phyloP scores from a whole-genome alignment of 2,329 filamentous ascomycete genomes.

The Penicillium concentricum region DNA sequence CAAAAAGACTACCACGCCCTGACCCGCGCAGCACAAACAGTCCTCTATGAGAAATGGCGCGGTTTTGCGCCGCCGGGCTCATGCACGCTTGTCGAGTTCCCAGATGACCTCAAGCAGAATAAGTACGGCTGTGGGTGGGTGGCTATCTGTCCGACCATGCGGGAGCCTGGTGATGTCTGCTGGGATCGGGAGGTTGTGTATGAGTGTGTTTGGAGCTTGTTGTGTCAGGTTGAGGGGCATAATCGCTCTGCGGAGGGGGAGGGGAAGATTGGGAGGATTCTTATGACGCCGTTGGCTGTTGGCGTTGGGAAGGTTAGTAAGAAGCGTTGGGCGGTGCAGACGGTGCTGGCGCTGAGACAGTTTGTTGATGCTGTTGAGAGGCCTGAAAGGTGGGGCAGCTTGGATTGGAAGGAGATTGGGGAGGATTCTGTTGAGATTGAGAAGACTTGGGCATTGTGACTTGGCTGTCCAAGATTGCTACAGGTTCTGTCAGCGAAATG shows the following conservation, averaged over 20 bases:
- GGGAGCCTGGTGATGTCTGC: slow-evolving; percentile 42
- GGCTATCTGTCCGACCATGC: slow-evolving; percentile 57
- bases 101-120: slow-evolving; percentile 41
- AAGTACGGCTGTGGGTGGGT: slow-evolving; percentile 46
- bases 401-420: slow-evolving; percentile 40
- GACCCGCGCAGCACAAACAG: slow-evolving; percentile 46
- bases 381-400: slow-evolving; percentile 43
- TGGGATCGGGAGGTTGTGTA: slow-evolving; percentile 57
- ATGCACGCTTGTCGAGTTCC: slow-evolving; percentile 51
- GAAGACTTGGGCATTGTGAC: slow-evolving; percentile 14
- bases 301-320: slow-evolving; percentile 49
- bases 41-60: slow-evolving; percentile 49
- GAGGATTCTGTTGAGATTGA: slow-evolving; percentile 25
- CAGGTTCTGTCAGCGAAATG: no score
- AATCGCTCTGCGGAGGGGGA: slow-evolving; percentile 34
- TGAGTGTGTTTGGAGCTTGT: slow-evolving; percentile 54
- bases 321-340: slow-evolving; percentile 52
- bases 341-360: slow-evolving; percentile 53
- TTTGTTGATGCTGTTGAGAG: slow-evolving; percentile 49
- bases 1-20: slow-evolving; percentile 48
- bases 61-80: slow-evolving; percentile 54
- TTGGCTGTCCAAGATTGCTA: not conserved
- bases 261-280: slow-evolving; percentile 42
- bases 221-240: slow-evolving; percentile 50
- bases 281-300: slow-evolving; percentile 56